Conservation (phyloP, 2,329 filamentous ascomycete genomes). For the Alternaria novae-zelandiae region DNA sequence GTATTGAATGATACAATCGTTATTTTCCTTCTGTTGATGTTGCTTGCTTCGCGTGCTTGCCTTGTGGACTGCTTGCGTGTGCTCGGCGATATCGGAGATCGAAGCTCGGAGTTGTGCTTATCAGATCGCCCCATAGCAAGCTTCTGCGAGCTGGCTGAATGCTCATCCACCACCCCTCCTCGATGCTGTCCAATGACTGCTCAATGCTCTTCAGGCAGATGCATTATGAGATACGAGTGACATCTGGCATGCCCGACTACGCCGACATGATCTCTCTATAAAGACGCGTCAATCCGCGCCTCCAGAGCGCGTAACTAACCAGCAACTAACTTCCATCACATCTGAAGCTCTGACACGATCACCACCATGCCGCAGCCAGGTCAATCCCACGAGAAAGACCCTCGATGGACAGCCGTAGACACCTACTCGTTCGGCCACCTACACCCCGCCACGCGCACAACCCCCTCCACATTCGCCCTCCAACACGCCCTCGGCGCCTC, state of each 20-base stretch:
- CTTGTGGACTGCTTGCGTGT: neutral
- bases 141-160: slow-evolving; percentile 1
- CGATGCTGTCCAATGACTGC: neutral
- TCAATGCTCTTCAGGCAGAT: neutral
- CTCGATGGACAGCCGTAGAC: slow-evolving; percentile 51
- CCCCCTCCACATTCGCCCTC: slow-evolving; percentile 36
- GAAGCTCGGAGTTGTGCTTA: slow-evolving; percentile 6
- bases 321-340: neutral
- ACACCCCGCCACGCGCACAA: slow-evolving; percentile 32
- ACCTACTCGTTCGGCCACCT: slow-evolving; percentile 45
- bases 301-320: neutral
- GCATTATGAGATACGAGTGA: neutral
- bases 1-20: neutral
- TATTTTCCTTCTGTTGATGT: neutral
- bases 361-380: slow-evolving; percentile 1
- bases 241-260: neutral
- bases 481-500: slow-evolving; percentile 29
- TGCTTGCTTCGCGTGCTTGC: neutral
- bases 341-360: neutral
- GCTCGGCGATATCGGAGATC: slow-evolving; percentile 20
- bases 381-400: slow-evolving; percentile 36
- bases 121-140: neutral
- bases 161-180: slow-evolving; percentile 3
- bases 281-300: neutral
- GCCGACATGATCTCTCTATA: slow-evolving; percentile 4